Conservation (phyloP, 768 basidiomycete species). For the Phanerochaete sordida region DNA sequence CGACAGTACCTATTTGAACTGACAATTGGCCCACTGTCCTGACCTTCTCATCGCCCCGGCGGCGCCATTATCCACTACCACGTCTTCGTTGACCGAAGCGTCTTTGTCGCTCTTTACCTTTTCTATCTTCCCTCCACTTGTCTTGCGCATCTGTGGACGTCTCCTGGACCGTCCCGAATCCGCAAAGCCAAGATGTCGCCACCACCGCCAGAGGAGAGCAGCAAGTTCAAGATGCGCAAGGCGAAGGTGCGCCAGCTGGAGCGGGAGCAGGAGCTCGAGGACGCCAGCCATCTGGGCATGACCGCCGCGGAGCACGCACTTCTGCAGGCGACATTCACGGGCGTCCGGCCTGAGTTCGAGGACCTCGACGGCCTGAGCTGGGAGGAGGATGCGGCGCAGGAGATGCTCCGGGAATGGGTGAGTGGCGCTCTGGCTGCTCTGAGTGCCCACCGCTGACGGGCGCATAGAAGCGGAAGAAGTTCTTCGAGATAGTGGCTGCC, state of each 20-base stretch:
- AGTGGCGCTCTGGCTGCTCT: background rate
- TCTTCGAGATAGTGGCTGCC: background rate
- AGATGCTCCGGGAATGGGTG: background rate
- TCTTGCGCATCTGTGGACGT: too few species aligned
- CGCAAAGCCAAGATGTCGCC: background rate
- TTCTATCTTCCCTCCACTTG: background rate
- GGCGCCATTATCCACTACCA: background rate
- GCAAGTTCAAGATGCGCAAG: constrained; percentile 7
- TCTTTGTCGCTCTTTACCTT: background rate
- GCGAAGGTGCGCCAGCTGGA: constrained; percentile 3
- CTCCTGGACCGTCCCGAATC: too few species aligned
- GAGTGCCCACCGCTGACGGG: background rate
- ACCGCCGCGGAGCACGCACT: background rate
- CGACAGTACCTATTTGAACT: too few species aligned
- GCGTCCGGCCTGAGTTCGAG: background rate
- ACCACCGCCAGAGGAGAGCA: constrained; percentile 1
- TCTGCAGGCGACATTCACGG: background rate
- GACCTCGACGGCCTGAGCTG: constrained; percentile 3
- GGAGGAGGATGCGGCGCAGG: background rate
- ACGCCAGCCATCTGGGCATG: background rate
- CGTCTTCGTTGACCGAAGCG: constrained; percentile 1
- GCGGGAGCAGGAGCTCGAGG: constrained; percentile 8
- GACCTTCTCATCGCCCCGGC: background rate
- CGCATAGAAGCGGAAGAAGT: background rate
- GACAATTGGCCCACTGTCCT: too few species aligned